phyloP scores from a whole-genome alignment of 768 basidiomycete species.

The Trametes coccinea region DNA sequence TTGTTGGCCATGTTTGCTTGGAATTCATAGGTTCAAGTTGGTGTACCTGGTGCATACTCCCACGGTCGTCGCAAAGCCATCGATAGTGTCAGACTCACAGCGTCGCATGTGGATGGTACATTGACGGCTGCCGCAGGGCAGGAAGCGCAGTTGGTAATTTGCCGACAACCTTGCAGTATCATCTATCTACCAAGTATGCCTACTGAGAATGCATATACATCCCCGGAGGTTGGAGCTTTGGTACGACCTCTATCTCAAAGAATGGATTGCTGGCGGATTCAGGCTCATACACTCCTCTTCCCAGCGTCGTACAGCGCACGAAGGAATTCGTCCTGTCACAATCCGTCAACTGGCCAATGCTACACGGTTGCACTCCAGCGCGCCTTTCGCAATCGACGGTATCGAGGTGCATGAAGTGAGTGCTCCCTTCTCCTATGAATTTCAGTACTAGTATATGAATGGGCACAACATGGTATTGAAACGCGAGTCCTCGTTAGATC shows the following conservation, averaged over 20 bases:
- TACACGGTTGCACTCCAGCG: slow-evolving; percentile 39
- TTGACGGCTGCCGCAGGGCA: too few relatives aligned
- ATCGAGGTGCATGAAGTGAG: slow-evolving; percentile 40
- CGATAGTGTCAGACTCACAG: too few relatives aligned
- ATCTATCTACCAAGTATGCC: too few relatives aligned
- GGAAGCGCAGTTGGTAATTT: too few relatives aligned
- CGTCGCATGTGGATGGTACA: too few relatives aligned
- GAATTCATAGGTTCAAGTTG: too few relatives aligned
- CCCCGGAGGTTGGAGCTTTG: too few relatives aligned
- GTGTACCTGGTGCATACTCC: neutral
- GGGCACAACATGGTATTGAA: neutral
- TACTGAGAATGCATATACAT: neutral
- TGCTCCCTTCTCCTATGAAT: neutral
- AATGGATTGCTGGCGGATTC: neutral
- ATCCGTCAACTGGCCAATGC: slow-evolving; percentile 55
- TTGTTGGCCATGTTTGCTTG: too few relatives aligned
- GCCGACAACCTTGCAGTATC: neutral
- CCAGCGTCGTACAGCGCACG: neutral
- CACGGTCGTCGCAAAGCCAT: too few relatives aligned
- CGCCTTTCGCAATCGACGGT: slow-evolving; percentile 49
- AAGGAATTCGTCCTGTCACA: slow-evolving; percentile 48
- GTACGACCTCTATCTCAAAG: neutral
- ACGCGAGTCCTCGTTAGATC: slow-evolving; percentile 38
- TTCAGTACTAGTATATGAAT: too few relatives aligned
- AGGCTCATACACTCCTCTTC: too few relatives aligned